Evolutionary conservation across 2,329 filamentous ascomycete species (phyloP).

Genomic region (Atkinsonella hypoxylon): DNA sequence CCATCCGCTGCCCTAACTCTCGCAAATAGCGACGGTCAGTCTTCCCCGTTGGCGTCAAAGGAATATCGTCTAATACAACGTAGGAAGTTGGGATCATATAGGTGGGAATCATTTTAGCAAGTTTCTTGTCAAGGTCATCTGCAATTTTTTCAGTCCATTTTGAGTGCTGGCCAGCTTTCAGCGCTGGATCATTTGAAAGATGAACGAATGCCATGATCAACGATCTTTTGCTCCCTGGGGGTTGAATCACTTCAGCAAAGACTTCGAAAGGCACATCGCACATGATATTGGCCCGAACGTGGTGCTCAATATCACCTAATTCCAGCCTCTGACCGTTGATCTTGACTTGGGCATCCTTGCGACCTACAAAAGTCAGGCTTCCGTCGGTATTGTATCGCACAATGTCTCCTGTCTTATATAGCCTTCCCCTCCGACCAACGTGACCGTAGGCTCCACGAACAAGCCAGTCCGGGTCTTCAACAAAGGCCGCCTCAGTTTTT

Average conservation of each 20-base stretch:
- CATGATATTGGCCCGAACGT: not conserved
- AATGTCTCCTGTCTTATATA: conserved; percentile 37
- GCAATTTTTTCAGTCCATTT: not conserved
- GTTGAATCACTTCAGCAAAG: conserved; percentile 1
- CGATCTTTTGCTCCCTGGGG: not conserved
- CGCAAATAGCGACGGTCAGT: conserved; percentile 8
- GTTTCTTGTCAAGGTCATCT: conserved; percentile 1
- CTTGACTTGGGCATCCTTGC: conserved; percentile 44
- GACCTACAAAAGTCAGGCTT: conserved; percentile 30
- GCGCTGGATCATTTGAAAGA: not conserved
- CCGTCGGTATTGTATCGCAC: conserved; percentile 24
- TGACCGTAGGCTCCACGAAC: not conserved
- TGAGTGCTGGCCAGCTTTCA: not conserved
- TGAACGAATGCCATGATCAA: conserved; percentile 3
- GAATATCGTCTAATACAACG: conserved; percentile 9
- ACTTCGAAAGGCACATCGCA: not conserved
- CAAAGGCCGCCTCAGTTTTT: conserved; percentile 31
- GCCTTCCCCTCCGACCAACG: conserved; percentile 8
- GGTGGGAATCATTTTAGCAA: conserved; percentile 8
- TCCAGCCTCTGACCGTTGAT: conserved; percentile 41
- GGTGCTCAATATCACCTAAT: conserved; percentile 17
- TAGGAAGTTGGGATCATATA: conserved; percentile 12
- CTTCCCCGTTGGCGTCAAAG: conserved; percentile 8
- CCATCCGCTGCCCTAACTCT: not conserved
- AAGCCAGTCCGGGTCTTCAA: conserved; percentile 26